Evolutionary conservation across 805 yeast species (phyloP), one percentile per base, ranked within the genome.

Genomic region (Metschnikowia cubensis): DNA sequence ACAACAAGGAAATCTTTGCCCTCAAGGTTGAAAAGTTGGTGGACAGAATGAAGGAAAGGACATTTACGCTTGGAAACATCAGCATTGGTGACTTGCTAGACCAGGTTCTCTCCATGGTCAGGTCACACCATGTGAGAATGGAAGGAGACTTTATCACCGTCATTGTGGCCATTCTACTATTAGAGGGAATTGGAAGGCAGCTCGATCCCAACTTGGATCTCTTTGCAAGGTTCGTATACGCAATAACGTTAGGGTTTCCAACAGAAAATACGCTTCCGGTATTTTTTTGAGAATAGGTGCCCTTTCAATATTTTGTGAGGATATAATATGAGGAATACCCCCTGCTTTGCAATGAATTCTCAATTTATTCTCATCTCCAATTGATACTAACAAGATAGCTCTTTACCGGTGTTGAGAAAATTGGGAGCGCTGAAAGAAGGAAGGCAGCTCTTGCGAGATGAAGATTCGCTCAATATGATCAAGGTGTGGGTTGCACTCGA

Each of bases 81-180:
- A 87, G 92, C 35, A 88, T 94, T 54, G 97, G 98, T 3, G 97
- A 91, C 60, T 72, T 94, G 50, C 73, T 94, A 50, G 94, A 89
- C 58, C 86, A 83, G 61, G 91, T 92, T 76, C 75, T 94, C 51
- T 75, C 84, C 3, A 90, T 94, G 97, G 98, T 94, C 17, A 75
- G 98, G 53, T 73, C 75, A 10, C 99, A 94, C 66, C 99, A 94
- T 67, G 99, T 94, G 20, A 78, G 97, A 62, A 87, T 94, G 96
- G 99, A 94, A 63, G 95, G 96, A 6, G 99, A 94, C 67, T 94
- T 94, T 63, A 84, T 94, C 39, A 89, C 96, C 31, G 96, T 94
- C 21, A 86, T 94, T n/a, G 89, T 94, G 32, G 96, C 98, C 1
- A 90, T 94, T 21, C 70, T 94, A 48, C 73, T 94, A 49, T 71